phyloP scores from a whole-genome alignment of 164 flowering plant genomes.

The Stephania cephalantha region DNA sequence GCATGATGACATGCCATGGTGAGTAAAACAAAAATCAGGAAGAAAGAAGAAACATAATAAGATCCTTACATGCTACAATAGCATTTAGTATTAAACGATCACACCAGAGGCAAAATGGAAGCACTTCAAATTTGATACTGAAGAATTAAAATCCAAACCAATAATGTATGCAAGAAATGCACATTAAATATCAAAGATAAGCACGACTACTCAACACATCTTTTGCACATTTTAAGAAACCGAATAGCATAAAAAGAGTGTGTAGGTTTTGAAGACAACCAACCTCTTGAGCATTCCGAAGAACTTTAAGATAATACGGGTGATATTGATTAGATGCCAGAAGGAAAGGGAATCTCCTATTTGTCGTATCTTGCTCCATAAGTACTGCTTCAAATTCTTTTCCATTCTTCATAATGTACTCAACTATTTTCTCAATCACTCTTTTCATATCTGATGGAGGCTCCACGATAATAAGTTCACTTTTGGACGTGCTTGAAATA shows the following conservation, averaged over 20 bases:
- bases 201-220: too few relatives aligned
- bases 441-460: slow-evolving; percentile 74
- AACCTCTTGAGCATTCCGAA: slow-evolving; percentile 70
- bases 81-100: not conserved
- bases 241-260: not conserved
- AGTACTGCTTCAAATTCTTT: slow-evolving; percentile 76
- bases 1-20: not conserved
- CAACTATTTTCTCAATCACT: slow-evolving; percentile 67
- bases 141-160: too few relatives aligned
- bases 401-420: slow-evolving; percentile 72
- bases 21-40: not conserved
- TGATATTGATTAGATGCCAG: slow-evolving; percentile 62
- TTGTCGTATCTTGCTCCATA: slow-evolving; percentile 59
- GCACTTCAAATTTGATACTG: too few relatives aligned
- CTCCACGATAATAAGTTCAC: slow-evolving; percentile 49
- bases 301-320: slow-evolving; percentile 61
- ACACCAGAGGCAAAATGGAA: too few relatives aligned
- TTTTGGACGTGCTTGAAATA: slow-evolving; percentile 23
- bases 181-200: too few relatives aligned
- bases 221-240: too few relatives aligned
- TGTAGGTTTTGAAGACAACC: slow-evolving; percentile 8
- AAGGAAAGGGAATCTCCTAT: slow-evolving; percentile 79
- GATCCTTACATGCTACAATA: not conserved
- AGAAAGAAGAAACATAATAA: not conserved
- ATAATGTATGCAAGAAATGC: too few relatives aligned